Conservation (phyloP, 805 yeast genomes). For the Brettanomyces anomalus region DNA sequence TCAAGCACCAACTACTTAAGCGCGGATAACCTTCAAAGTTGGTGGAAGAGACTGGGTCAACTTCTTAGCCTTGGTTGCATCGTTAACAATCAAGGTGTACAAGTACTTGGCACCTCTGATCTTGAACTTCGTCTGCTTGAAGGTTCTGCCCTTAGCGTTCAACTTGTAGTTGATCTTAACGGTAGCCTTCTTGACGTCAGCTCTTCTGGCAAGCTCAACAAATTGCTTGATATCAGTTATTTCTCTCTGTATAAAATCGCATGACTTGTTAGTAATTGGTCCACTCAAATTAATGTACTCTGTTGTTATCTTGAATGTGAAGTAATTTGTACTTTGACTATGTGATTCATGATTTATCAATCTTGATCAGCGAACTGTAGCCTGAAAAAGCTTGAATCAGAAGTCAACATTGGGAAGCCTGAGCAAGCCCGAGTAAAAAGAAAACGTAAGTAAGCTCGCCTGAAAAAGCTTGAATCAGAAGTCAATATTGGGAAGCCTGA, state of each 20-base stretch:
- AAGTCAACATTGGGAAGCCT: too few species aligned
- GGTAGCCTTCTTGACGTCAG: slow-evolving; percentile 88
- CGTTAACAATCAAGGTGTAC: slow-evolving; percentile 93
- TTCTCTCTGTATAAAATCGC: slow-evolving; percentile 36
- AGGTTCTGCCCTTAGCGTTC: slow-evolving; percentile 72
- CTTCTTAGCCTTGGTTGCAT: slow-evolving; percentile 95
- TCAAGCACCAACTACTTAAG: slow-evolving; percentile 13
- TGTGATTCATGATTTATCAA: too few species aligned
- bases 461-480: too few species aligned
- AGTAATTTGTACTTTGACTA: too few species aligned
- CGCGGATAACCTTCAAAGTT: slow-evolving; percentile 57
- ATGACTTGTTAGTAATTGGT: not conserved
- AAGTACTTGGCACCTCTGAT: slow-evolving; percentile 92
- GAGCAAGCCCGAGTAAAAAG: too few species aligned
- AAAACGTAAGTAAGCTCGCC: too few species aligned
- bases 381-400: not conserved
- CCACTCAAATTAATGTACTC: too few species aligned
- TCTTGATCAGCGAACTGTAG: too few species aligned
- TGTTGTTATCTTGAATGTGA: too few species aligned
- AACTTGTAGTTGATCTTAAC: slow-evolving; percentile 87
- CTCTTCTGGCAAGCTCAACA: slow-evolving; percentile 93
- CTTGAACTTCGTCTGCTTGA: slow-evolving; percentile 97
- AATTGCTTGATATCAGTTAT: slow-evolving; percentile 95
- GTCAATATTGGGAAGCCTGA: too few species aligned
- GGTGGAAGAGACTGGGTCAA: slow-evolving; percentile 97